Base-by-base conservation (phyloP, 1,284 basidiomycete genomes). In the Termitomyces sp. region DNA sequence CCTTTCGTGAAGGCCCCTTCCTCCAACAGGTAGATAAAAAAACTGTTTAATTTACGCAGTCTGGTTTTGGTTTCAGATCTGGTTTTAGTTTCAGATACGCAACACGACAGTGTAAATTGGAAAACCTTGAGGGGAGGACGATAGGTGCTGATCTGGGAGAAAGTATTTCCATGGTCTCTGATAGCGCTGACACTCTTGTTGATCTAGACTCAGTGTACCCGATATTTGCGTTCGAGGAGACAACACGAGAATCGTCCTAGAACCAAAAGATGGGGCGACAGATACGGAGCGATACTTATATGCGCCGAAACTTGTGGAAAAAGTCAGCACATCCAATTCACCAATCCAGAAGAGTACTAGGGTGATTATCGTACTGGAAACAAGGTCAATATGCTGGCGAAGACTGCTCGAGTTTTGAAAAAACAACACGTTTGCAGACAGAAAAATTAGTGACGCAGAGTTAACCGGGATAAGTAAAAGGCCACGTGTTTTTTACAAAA, bases 401-500 rank as follows among this genome's bases (percentile, higher is more conserved):
- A 30, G n/a, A 14, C 7, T 13, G 28, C 9, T 7, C 9, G 16
- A 16, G 19, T 16, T 24, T 46, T n/a, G 14, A 18, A 13, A 45
- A 21, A 45, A 21, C 13, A 45, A 28, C 24, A 11, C 19, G 14
- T 10, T 26, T 28, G 30, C 11, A 18, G 13, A 33, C 10, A 14
- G 7, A 19, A 16, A 11, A 18, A 30, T 24, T 24, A 24, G n/a
- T n/a, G 5, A 43, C 21, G 9, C 5, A 24, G 28, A 14, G 31
- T 16, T n/a, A n/a, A n/a, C n/a, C n/a, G n/a, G n/a, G n/a, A n/a
- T n/a, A n/a, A n/a, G n/a, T n/a, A n/a, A n/a, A 34, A 11, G 14
- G 18, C 49, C 62, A 64, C 62, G 61, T 64, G 62, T 53, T 44
- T 31, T 31, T 58, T 60, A 55, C 30, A 56, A 55, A 60, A 57